Conservation (phyloP, 768 basidiomycete species). For the Leccinum pellstonianum region DNA sequence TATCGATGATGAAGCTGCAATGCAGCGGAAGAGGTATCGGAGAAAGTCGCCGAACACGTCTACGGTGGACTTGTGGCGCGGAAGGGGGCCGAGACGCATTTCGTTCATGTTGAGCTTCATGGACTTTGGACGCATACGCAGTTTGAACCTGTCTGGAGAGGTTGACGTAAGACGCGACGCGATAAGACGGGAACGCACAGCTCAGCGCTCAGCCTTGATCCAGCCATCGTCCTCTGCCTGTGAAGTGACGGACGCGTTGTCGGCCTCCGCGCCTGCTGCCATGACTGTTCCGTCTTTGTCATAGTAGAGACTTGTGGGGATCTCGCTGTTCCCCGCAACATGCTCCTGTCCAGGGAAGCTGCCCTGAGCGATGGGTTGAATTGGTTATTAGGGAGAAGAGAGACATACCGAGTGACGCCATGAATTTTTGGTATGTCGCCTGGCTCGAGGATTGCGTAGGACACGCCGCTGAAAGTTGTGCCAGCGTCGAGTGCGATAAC, state of each 20-base stretch:
- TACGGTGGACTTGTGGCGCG: conserved; percentile 63
- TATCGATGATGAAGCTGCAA: conserved; percentile 73
- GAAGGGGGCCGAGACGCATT: conserved; percentile 70
- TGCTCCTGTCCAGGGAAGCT: too few relatives aligned
- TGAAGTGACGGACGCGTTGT: conserved; percentile 40
- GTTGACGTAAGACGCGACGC: neutral
- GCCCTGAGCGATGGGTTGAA: too few relatives aligned
- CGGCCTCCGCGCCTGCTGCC: conserved; percentile 78
- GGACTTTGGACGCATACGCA: conserved; percentile 70
- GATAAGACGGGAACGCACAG: conserved; percentile 46
- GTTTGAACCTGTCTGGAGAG: conserved; percentile 58
- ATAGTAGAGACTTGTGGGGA: conserved; percentile 57
- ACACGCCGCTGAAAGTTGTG: too few relatives aligned
- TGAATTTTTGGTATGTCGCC: too few relatives aligned
- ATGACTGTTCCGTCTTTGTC: conserved; percentile 21
- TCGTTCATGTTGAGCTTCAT: conserved; percentile 86
- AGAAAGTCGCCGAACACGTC: conserved; percentile 82
- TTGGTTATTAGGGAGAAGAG: too few relatives aligned
- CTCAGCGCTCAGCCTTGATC: conserved; percentile 72
- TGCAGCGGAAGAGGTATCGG: conserved; percentile 70
- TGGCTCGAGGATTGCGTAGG: too few relatives aligned
- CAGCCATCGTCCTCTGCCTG: conserved; percentile 73
- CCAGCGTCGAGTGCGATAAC: too few relatives aligned
- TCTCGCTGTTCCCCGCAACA: conserved; percentile 73
- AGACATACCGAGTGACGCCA: too few relatives aligned